Base-by-base conservation (phyloP, 495 filamentous ascomycete species). In the Parathielavia appendiculata region DNA sequence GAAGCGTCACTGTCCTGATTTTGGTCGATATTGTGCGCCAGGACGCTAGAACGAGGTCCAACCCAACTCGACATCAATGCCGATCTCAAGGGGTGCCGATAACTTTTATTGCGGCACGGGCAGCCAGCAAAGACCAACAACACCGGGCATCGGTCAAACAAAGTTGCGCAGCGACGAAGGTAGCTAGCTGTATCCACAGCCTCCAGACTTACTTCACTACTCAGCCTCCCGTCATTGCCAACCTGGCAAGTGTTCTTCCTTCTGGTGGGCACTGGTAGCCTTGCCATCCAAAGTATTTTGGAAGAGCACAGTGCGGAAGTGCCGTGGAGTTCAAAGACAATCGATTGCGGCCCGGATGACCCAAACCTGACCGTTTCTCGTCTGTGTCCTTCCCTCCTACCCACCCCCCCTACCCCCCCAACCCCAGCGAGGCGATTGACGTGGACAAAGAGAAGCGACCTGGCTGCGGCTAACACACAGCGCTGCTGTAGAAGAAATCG, bases 251-350 rank as follows among this genome's bases (percentile, higher is more conserved):
- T 6, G 26, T 30, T 6, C n/a, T 35, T 45, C 45, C 16, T 14
- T 26, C 16, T 54, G 12, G n/a, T 13, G 12, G 36, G 19, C 13
- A 35, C 26, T 30, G 51, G 23, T 32, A 54, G 51, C 51, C 38
- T 44, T 54, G 45, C 22, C 52, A 44, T 30, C n/a, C 38, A 38
- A 7, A 36, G 34, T 17, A 44, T n/a, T 11, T 17, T 19, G 41
- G 39, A 9, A 38, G 23, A 34, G 39, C 41, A 57, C 54, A 41
- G 54, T 50, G 54, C 54, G 54, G n/a, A 35, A 50, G 23, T 9
- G 35, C 13, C 17, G 20, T 32, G 40, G 9, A 5, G 9, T 38
- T 38, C 17, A 38, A 46, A 38, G 41, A 32, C 14, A 19, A 22
- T 30, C 6, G 26, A 52, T 45, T 9, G n/a, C 5, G 10, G 9